Conservation (phyloP, 371 early-diverging fungal species). For the Mortierella sp. region DNA sequence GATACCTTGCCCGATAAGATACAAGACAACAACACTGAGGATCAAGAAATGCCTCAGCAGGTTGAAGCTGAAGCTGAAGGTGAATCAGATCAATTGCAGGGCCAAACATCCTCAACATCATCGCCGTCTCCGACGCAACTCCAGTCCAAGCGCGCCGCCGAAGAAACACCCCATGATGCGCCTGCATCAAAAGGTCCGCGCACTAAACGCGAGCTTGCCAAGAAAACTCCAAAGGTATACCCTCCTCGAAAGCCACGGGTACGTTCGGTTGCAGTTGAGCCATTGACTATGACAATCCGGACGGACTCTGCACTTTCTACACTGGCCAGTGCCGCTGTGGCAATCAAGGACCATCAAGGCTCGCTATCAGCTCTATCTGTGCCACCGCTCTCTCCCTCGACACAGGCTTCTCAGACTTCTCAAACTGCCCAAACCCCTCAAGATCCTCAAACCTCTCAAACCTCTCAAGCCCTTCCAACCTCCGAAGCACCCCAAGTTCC, state of each 20-base stretch:
- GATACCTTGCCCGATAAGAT: neutral
- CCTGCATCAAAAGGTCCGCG: slow-evolving; percentile 15
- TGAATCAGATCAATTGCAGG: neutral
- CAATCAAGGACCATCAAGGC: slow-evolving; percentile 43
- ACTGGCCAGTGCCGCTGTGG: slow-evolving; percentile 50
- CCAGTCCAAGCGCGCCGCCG: neutral
- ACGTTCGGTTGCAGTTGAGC: slow-evolving; percentile 28
- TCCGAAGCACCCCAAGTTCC: neutral
- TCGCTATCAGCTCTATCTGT: slow-evolving; percentile 31
- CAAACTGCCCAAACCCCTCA: neutral
- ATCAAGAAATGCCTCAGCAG: slow-evolving; percentile 9
- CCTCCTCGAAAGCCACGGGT: slow-evolving; percentile 49
- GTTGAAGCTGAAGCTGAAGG: neutral
- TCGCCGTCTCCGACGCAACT: neutral
- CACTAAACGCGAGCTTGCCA: slow-evolving; percentile 14
- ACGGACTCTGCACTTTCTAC: slow-evolving; percentile 51
- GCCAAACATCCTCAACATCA: neutral
- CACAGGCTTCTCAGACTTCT: neutral
- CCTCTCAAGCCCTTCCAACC: neutral
- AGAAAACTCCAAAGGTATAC: slow-evolving; percentile 47
- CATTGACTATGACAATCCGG: slow-evolving; percentile 30
- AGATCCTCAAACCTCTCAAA: neutral
- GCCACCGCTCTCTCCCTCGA: slow-evolving; percentile 26
- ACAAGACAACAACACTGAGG: neutral
- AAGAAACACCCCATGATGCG: slow-evolving; percentile 7